A percentile compares a stretch with the other conserved stretches of the same genome.
Conservation (phyloP, 345 rosid genomes). For the Dimocarpus longan region DNA sequence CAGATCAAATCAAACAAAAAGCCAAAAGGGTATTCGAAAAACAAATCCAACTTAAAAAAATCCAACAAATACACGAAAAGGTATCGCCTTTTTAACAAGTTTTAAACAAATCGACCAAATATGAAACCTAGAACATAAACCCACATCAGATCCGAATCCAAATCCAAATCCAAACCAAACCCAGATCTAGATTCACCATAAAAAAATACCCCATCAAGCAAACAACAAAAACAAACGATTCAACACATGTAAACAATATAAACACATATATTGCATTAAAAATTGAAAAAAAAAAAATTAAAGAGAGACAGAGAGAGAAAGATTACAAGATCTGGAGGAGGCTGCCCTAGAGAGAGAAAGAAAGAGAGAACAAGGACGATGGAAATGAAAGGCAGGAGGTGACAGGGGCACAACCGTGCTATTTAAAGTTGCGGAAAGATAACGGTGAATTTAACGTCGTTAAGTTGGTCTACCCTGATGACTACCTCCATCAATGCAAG, state of each 20-base stretch:
- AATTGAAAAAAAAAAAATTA: not conserved
- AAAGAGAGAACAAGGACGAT: not conserved
- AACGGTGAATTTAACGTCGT: conserved; percentile 7
- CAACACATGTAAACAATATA: not conserved
- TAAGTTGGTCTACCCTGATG: not conserved
- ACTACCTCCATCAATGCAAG: too few species aligned
- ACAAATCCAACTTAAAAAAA: not conserved
- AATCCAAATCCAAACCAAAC: conserved; percentile 26
- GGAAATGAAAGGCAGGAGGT: not conserved
- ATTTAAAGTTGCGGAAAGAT: not conserved
- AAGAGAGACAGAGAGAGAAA: not conserved
- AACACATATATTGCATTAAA: not conserved
- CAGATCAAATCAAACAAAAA: not conserved
- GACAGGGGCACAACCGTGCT: too few species aligned
- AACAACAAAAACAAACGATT: not conserved
- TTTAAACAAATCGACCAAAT: not conserved
- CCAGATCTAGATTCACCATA: conserved; percentile 11
- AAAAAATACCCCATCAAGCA: not conserved
- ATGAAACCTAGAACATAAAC: not conserved
- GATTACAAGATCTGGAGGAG: conserved; percentile 27
- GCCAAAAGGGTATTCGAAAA: not conserved
- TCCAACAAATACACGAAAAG: not conserved
- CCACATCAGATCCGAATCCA: not conserved
- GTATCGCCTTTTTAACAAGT: not conserved
- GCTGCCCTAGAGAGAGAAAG: not conserved